Evolutionary conservation across 2,329 filamentous ascomycete genomes (phyloP).

Genomic region (Parafenestella ontariensis): DNA sequence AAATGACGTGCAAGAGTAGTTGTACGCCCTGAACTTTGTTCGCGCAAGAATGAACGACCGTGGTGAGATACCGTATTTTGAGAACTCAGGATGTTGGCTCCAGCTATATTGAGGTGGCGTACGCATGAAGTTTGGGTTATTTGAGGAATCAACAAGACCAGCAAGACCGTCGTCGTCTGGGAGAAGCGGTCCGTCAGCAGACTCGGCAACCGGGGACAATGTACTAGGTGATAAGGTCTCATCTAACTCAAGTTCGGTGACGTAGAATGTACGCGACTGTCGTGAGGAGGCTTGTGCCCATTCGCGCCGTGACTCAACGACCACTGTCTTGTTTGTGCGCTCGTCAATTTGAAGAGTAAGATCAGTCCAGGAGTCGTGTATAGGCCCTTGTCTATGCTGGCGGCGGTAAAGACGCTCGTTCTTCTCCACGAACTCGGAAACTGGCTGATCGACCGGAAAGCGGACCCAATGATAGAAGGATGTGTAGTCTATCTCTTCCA

Average conservation of each 20-base stretch:
- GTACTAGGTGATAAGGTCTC: slow-evolving; percentile 41
- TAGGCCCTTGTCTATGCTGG: slow-evolving; percentile 71
- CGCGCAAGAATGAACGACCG: slow-evolving; percentile 60
- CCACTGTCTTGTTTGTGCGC: slow-evolving; percentile 62
- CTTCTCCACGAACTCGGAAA: slow-evolving; percentile 51
- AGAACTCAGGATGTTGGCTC: slow-evolving; percentile 57
- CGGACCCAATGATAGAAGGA: slow-evolving; percentile 74
- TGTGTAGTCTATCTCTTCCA: slow-evolving; percentile 70
- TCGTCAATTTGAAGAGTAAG: slow-evolving; percentile 69
- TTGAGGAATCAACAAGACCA: slow-evolving; percentile 33
- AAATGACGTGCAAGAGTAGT: slow-evolving; percentile 61
- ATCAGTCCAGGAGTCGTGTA: slow-evolving; percentile 77
- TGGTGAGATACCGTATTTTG: slow-evolving; percentile 53
- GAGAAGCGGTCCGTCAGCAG: slow-evolving; percentile 13
- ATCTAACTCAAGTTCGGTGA: slow-evolving; percentile 53
- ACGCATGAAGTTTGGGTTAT: slow-evolving; percentile 50
- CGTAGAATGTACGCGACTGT: slow-evolving; percentile 72
- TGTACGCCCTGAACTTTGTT: slow-evolving; percentile 64
- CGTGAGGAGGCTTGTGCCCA: slow-evolving; percentile 65
- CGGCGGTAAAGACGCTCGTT: slow-evolving; percentile 67
- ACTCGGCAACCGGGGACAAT: slow-evolving; percentile 1
- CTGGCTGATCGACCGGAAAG: slow-evolving; percentile 63
- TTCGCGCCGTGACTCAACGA: slow-evolving; percentile 74
- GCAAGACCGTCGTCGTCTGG: slow-evolving; percentile 41
- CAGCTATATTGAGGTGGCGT: slow-evolving; percentile 50